Conservation (phyloP, 1,284 basidiomycete genomes). For the Trametes hirsuta region DNA sequence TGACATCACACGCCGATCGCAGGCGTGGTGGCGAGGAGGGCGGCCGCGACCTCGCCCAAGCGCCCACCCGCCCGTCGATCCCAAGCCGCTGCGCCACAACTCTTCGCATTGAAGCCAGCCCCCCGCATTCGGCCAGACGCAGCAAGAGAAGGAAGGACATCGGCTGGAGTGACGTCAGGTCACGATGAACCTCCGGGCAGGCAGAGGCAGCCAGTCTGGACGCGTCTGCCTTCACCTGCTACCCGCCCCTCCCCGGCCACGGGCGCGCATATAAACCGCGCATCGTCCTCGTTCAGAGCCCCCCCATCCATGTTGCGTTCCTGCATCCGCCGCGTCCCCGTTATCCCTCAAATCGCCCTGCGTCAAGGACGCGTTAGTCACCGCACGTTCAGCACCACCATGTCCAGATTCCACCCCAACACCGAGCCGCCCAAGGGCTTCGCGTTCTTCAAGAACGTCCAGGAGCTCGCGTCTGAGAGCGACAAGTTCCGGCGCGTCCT, state of each 20-base stretch:
- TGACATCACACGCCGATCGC: too few relatives aligned
- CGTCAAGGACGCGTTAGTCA: neutral
- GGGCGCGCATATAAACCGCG: neutral
- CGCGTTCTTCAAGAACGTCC: conserved; percentile 31
- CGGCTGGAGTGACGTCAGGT: neutral
- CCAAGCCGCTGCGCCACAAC: too few relatives aligned
- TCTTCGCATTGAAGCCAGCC: neutral
- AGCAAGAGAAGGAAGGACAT: neutral
- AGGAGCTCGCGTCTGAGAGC: conserved; percentile 30
- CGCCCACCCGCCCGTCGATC: too few relatives aligned
- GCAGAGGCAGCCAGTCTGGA: neutral
- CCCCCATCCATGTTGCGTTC: conserved; percentile 7
- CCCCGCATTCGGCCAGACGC: neutral
- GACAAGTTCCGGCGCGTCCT: conserved; percentile 36
- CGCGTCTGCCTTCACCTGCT: conserved; percentile 1
- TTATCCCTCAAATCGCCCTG: neutral
- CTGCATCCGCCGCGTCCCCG: neutral
- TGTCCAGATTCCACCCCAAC: conserved; percentile 29
- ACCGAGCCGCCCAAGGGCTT: conserved; percentile 35
- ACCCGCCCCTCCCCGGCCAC: conserved; percentile 1
- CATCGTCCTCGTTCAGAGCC: neutral
- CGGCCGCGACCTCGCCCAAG: too few relatives aligned
- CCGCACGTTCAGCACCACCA: neutral
- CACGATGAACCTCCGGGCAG: neutral
- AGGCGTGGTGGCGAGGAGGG: too few relatives aligned